Conservation (phyloP, 805 yeast genomes). For the Yarrowia sp. region DNA sequence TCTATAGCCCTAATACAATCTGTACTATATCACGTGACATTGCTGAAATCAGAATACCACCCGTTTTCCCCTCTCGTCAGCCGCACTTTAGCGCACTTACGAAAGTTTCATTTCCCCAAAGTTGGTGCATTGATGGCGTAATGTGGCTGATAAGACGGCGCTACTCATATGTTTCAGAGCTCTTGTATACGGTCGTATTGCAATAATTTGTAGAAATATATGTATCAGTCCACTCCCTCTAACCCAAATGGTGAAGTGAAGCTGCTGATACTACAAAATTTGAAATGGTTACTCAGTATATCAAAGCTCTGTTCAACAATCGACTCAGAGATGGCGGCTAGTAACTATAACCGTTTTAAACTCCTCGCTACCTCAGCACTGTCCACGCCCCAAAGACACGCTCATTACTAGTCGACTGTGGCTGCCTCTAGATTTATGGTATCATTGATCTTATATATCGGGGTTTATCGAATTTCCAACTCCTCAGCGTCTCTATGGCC, state of each 20-base stretch:
- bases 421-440: not conserved
- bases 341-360: not conserved
- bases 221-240: too few relatives aligned
- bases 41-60: not conserved
- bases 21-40: not conserved
- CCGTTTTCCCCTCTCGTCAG: not conserved
- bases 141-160: constrained; percentile 20
- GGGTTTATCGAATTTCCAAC: not conserved
- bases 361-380: not conserved
- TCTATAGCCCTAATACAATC: too few relatives aligned
- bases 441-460: too few relatives aligned
- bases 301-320: not conserved
- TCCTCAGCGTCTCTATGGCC: not conserved
- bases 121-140: constrained; percentile 17
- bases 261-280: too few relatives aligned
- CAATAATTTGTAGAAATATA: too few relatives aligned
- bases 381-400: not conserved
- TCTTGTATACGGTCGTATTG: too few relatives aligned
- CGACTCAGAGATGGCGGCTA: not conserved
- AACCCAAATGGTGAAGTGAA: too few relatives aligned
- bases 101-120: constrained; percentile 20
- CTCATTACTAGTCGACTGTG: not conserved
- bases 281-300: too few relatives aligned
- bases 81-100: not conserved
- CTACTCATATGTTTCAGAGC: too few relatives aligned